Percentiles rank a stretch among this genome's conserved stretches.
phyloP scores from a whole-genome alignment of 2,329 filamentous ascomycete genomes.

The Phoma sp. region DNA sequence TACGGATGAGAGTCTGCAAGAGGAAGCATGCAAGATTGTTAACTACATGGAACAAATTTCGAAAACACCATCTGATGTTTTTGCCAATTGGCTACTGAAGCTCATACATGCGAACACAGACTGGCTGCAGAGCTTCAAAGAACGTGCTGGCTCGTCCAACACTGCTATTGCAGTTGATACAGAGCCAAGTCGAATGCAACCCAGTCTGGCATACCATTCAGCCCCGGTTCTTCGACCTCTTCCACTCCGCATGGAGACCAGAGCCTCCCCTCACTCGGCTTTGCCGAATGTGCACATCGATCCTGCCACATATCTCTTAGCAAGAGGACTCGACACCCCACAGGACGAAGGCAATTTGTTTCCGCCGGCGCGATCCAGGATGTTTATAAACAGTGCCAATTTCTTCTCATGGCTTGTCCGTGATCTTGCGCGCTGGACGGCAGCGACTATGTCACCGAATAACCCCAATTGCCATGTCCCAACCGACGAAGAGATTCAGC shows the following conservation, averaged over 20 bases:
- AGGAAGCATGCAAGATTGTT: constrained; percentile 32
- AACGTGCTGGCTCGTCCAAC: not conserved
- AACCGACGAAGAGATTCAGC: constrained; percentile 43
- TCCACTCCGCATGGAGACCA: not conserved
- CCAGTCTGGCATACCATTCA: not conserved
- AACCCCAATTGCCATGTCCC: constrained; percentile 27
- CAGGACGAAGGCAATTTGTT: constrained; percentile 1
- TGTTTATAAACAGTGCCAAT: constrained; percentile 15
- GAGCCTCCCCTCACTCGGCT: not conserved
- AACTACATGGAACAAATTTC: constrained; percentile 29
- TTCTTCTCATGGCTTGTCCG: constrained; percentile 25
- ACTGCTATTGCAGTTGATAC: not conserved
- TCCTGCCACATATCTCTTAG: constrained; percentile 1
- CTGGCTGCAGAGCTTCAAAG: constrained; percentile 12
- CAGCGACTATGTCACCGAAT: constrained; percentile 31
- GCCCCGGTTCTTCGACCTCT: constrained; percentile 5
- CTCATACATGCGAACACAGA: constrained; percentile 9
- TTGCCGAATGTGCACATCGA: constrained; percentile 10
- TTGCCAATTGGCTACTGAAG: constrained; percentile 33
- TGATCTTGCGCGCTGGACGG: constrained; percentile 32
- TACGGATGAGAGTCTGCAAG: constrained; percentile 22
- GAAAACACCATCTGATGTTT: constrained; percentile 27
- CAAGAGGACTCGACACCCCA: not conserved
- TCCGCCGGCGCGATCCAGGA: constrained; percentile 10
- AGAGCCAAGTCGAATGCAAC: not conserved